Evolutionary conservation across 176 grass and related monocot genomes (phyloP), one percentile per base, ranked within the genome.

Genomic region (Cocos nucifera): DNA sequence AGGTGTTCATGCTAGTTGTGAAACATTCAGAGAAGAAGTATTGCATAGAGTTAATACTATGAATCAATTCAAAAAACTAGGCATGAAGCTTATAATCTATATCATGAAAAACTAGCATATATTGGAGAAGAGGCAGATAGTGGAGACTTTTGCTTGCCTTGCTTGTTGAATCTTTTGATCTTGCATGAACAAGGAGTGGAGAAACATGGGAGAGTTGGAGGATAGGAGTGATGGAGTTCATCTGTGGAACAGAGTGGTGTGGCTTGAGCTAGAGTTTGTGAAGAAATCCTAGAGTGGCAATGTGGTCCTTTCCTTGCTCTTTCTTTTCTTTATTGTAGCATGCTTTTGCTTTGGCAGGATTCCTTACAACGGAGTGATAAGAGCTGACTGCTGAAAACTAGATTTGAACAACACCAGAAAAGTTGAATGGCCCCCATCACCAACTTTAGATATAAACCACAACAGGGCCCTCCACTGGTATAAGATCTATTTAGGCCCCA

Each of bases 131-230:
- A 22, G 18, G 59, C 15, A n/a, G 6, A 30, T 7, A 5, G 24
- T 28, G 20, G 19, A 6, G 48, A 19, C 7, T 20, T 35, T 54
- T 24, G 28, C 50, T 44, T 75, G 72, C 79, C 82, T 83, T 49
- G 76, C 7, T 50, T 74, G 73, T 4, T 79, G 56, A 54, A 65
- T 80, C 72, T 83, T 86, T 21, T 79, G 67, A 30, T 86, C 81
- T 57, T 77, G 82, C 79, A 68, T 17, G 62, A 79, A 49, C 59
- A 82, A 64, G 56, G 75, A 73, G 49, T 85, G 73, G 79, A 85
- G 69, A 69, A 83, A 65, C 76, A 76, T 76, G 64, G 67, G 62
- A n/a, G 66, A 56, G 17, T 61, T 48, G 54, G 69, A 58, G 50
- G 69, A 56, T n/a, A 54, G 3, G n/a, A n/a, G 35, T 20, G 10